A percentile compares a stretch with the other conserved stretches of the same genome.
These are phyloP conservation scores for Phytophthora citrophthora DNA, from an alignment of 352 stramenopile species.

Conservation along the genomic window DNA sequence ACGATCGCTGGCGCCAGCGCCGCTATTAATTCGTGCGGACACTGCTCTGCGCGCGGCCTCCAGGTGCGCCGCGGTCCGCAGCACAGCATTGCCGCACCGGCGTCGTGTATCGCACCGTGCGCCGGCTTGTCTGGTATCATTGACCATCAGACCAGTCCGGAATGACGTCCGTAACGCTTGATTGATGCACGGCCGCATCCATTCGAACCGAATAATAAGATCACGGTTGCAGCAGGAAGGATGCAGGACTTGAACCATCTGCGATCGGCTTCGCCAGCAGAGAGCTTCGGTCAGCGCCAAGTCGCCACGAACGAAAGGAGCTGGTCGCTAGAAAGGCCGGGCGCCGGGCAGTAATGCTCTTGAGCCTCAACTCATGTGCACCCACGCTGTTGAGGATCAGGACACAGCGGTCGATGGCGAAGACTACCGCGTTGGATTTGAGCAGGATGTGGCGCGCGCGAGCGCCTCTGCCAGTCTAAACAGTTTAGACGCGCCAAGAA, in stretches of 20 bases:
- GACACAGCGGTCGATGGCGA: constrained; percentile 18
- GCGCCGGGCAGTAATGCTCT: constrained; percentile 31
- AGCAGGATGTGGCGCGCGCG: constrained; percentile 21
- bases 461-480: constrained; percentile 9
- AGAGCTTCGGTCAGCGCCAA: constrained; percentile 13
- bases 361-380: constrained; percentile 37
- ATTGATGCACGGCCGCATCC: constrained; percentile 11
- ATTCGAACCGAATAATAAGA: constrained; percentile 15
- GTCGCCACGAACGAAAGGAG: constrained; percentile 37
- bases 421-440: constrained; percentile 39
- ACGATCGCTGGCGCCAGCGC: constrained; percentile 31
- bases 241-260: constrained; percentile 5
- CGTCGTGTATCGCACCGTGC: constrained; percentile 17
- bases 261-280: constrained; percentile 20
- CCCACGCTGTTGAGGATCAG: constrained; percentile 21
- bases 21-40: constrained; percentile 4
- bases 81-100: constrained; percentile 19
- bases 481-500: constrained; percentile 6
- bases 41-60: constrained; percentile 12
- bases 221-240: constrained; percentile 1
- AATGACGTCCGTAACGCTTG: constrained; percentile 12
- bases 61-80: constrained; percentile 19
- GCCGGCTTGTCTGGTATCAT: constrained; percentile 14
- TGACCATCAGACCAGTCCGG: constrained; percentile 8
- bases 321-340: constrained; percentile 14